Evolutionary conservation across 1,284 basidiomycete species (phyloP).

Genomic region (Cutaneotrichosporon sp.): DNA sequence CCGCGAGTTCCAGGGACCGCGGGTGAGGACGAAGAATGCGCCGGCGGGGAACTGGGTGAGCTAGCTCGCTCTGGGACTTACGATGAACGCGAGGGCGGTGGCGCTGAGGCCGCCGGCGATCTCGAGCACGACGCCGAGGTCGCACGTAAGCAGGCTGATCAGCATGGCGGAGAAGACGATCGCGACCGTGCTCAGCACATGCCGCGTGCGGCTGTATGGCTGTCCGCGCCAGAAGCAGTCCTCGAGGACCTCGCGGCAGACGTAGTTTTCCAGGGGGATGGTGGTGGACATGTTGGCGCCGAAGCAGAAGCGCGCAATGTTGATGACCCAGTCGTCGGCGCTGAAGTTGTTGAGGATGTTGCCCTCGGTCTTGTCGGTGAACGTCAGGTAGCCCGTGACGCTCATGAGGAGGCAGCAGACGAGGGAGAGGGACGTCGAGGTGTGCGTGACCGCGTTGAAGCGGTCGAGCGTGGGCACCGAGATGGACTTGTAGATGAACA

Average conservation of each 20-base stretch:
- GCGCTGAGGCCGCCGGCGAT: constrained; percentile 95
- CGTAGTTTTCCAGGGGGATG: constrained; percentile 44
- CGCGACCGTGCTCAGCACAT: constrained; percentile 85
- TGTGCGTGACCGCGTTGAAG: constrained; percentile 89
- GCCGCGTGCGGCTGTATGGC: constrained; percentile 74
- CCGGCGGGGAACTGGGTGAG: constrained; percentile 68
- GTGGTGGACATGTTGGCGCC: constrained; percentile 99
- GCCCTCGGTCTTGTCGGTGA: constrained; percentile 90
- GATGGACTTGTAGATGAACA: constrained; percentile 92
- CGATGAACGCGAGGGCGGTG: constrained; percentile 89
- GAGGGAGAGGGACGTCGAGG: constrained; percentile 79
- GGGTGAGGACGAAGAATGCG: constrained; percentile 76
- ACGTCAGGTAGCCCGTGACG: constrained; percentile 87
- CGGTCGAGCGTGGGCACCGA: constrained; percentile 83
- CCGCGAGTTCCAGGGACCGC: constrained; percentile 65
- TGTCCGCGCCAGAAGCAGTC: constrained; percentile 89
- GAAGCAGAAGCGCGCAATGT: constrained; percentile 92
- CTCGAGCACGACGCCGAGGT: constrained; percentile 96
- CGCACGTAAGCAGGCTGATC: constrained; percentile 88
- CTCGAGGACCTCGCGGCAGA: constrained; percentile 71
- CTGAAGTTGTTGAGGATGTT: constrained; percentile 94
- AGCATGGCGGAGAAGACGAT: constrained; percentile 82
- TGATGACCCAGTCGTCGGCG: constrained; percentile 75
- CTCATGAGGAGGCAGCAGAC: constrained; percentile 80
- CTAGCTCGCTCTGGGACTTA: constrained; percentile 31